Conservation (phyloP, 2,329 filamentous ascomycete genomes). For the Aspergillus sp. region DNA sequence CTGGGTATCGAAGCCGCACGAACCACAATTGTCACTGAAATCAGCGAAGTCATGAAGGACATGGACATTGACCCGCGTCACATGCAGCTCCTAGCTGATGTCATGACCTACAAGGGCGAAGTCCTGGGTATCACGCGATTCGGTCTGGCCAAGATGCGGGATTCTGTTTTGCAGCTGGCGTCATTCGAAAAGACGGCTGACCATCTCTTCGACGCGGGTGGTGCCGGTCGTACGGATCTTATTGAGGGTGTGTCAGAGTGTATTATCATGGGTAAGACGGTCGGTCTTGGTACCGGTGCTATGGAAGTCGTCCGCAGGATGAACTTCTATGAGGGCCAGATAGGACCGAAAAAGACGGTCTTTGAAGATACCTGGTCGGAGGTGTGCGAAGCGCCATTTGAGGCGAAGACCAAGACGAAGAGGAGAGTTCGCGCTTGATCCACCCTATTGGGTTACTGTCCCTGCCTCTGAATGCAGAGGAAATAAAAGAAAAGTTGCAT, state of each 20-base stretch:
- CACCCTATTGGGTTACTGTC: neutral
- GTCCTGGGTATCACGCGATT: conserved; percentile 95
- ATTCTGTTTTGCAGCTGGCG: conserved; percentile 86
- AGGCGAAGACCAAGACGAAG: conserved; percentile 11
- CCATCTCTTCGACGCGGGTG: conserved; percentile 90
- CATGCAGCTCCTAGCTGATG: conserved; percentile 93
- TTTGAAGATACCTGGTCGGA: conserved; percentile 59
- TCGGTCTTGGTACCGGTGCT: conserved; percentile 82
- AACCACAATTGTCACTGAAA: conserved; percentile 81
- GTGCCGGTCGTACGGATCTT: conserved; percentile 81
- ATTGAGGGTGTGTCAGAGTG: conserved; percentile 94
- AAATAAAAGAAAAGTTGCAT: conserved; percentile 3
- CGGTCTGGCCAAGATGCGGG: conserved; percentile 91
- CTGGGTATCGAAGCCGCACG: conserved; percentile 93
- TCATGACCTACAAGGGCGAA: conserved; percentile 99
- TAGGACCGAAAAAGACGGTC: conserved; percentile 50
- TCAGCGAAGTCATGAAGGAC: conserved; percentile 77
- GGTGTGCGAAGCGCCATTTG: conserved; percentile 15
- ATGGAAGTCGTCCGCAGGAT: conserved; percentile 81
- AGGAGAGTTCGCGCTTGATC: conserved; percentile 2
- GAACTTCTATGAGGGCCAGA: conserved; percentile 56
- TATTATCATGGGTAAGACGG: conserved; percentile 97
- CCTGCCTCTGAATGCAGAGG: neutral
- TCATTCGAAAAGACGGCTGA: conserved; percentile 98
- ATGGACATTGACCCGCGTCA: conserved; percentile 97